Percentiles rank a stretch among this genome's conserved stretches.
phyloP scores from a whole-genome alignment of 1,139 yeast species.

The Chernovozyma aurita region DNA sequence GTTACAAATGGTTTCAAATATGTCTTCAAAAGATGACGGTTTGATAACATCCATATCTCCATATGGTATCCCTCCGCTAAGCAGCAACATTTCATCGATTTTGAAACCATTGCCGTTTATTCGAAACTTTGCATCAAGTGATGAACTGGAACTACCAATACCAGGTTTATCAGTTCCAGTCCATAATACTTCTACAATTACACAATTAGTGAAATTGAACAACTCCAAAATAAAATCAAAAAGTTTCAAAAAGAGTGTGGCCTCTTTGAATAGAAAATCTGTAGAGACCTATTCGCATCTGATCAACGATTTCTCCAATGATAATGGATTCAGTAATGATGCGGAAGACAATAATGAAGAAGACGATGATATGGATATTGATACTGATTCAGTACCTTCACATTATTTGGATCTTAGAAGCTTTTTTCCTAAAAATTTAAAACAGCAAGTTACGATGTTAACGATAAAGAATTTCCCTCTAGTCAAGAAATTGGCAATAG shows the following conservation, averaged over 20 bases:
- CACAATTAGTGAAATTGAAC: conserved; percentile 1
- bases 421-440: conserved; percentile 27
- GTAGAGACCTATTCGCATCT: not conserved
- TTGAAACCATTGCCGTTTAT: conserved; percentile 3
- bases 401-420: conserved; percentile 19
- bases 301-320: not conserved
- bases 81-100: not conserved
- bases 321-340: conserved; percentile 6
- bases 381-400: conserved; percentile 2
- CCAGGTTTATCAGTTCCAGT: conserved; percentile 2
- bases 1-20: not conserved
- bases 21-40: not conserved
- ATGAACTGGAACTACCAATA: not conserved
- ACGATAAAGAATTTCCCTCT: conserved; percentile 32
- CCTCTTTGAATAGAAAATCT: not conserved
- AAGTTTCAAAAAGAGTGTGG: not conserved
- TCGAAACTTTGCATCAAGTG: not conserved
- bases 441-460: conserved; percentile 36
- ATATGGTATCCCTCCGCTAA: conserved; percentile 1
- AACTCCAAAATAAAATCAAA: conserved; percentile 1
- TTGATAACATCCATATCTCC: conserved; percentile 4
- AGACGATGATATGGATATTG: conserved; percentile 3
- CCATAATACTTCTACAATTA: not conserved
- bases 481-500: conserved; percentile 25
- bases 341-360: not conserved